Evolutionary conservation across 2,329 filamentous ascomycete genomes (phyloP).

Genomic region (Colletotrichum sp.): DNA sequence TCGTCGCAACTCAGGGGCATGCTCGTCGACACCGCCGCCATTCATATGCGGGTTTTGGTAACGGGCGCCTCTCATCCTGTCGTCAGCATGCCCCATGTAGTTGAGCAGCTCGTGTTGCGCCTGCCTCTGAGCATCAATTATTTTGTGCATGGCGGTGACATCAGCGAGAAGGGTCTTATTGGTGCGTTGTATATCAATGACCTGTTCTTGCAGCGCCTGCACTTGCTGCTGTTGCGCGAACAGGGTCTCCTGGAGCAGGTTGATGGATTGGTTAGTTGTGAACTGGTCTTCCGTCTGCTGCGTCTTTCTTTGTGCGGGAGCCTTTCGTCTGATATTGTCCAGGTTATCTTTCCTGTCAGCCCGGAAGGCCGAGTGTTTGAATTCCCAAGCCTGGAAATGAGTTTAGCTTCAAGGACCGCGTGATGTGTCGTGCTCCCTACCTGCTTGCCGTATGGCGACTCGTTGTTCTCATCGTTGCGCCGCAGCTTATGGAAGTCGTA

Average conservation of each 20-base stretch:
- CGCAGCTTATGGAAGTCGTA: conserved; percentile 99
- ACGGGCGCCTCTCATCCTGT: conserved; percentile 47
- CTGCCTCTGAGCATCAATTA: conserved; percentile 63
- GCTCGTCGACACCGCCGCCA: conserved; percentile 49
- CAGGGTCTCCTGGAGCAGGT: conserved; percentile 85
- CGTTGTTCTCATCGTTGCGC: conserved; percentile 84
- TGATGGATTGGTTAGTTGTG: conserved; percentile 84
- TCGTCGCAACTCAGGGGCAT: conserved; percentile 58
- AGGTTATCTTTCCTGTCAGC: conserved; percentile 95
- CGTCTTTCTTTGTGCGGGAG: conserved; percentile 84
- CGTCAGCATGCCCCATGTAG: conserved; percentile 56
- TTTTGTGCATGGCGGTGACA: conserved; percentile 64
- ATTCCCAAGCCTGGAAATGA: conserved; percentile 79
- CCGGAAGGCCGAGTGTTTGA: conserved; percentile 96
- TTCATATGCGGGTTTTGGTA: conserved; percentile 40
- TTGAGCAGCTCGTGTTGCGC: conserved; percentile 63
- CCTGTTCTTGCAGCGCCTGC: conserved; percentile 84
- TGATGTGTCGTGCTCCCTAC: conserved; percentile 49
- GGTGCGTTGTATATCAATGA: conserved; percentile 74
- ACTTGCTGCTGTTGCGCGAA: conserved; percentile 92
- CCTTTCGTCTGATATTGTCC: conserved; percentile 95
- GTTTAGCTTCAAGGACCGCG: neutral
- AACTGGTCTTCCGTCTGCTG: conserved; percentile 72
- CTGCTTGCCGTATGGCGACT: conserved; percentile 81
- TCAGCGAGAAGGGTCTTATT: conserved; percentile 69